Evolutionary conservation across 2,329 filamentous ascomycete species (phyloP).

Genomic region (Chaetothyriales sp.): DNA sequence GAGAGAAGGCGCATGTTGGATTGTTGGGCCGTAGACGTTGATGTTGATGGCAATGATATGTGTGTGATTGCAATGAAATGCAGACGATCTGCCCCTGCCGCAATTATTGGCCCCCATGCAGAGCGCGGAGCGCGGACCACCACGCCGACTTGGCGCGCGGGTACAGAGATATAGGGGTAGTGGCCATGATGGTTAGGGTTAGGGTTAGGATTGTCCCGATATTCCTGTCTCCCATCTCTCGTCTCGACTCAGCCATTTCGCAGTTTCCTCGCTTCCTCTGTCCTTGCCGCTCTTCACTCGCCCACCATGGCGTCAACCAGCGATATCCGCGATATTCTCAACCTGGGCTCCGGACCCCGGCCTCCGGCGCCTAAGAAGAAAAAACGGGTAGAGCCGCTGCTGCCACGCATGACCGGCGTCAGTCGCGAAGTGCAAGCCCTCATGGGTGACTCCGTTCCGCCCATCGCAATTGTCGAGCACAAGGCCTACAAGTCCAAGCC

Average conservation of each 20-base stretch:
- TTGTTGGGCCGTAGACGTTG: neutral
- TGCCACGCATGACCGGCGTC: conserved; percentile 29
- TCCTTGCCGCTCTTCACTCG: neutral
- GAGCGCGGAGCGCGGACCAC: too few species aligned
- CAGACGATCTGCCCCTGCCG: neutral
- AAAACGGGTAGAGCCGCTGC: conserved; percentile 46
- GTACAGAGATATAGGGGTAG: too few species aligned
- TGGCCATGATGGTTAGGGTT: neutral
- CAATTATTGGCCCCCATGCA: neutral
- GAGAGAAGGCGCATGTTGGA: conserved; percentile 10
- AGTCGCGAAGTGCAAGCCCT: conserved; percentile 36
- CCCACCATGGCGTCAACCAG: conserved; percentile 48
- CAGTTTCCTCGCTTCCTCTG: neutral
- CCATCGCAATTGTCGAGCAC: conserved; percentile 37
- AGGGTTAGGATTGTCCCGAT: neutral
- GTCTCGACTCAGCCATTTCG: neutral
- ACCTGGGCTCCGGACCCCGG: conserved; percentile 50
- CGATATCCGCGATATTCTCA: conserved; percentile 79
- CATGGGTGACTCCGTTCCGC: conserved; percentile 35
- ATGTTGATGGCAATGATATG: neutral
- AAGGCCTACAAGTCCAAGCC: conserved; percentile 31
- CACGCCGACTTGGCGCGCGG: neutral
- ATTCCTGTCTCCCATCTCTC: neutral
- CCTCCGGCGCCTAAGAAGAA: conserved; percentile 53
- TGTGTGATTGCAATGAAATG: neutral